These are phyloP conservation scores for Termitomyces sp. DNA, from an alignment of 768 basidiomycete genomes.

Conservation along the genomic window DNA sequence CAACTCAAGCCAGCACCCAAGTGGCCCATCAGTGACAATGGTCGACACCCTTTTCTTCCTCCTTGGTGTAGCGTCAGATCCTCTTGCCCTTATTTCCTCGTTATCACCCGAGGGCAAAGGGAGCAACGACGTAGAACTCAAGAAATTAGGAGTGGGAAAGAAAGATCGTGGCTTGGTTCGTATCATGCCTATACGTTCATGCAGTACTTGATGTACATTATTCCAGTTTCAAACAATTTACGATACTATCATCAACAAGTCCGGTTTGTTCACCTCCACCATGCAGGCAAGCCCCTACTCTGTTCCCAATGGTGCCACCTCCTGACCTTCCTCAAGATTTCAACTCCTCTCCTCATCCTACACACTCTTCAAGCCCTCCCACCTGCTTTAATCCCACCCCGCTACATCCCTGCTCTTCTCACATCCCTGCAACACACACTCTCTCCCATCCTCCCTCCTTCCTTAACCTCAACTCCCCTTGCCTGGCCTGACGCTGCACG, in stretches of 20 bases:
- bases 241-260: conserved; percentile 30
- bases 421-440: conserved; percentile 25
- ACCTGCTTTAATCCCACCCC: conserved; percentile 33
- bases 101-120: conserved; percentile 6
- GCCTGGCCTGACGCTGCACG: conserved; percentile 24
- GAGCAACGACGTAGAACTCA: conserved; percentile 40
- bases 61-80: conserved; percentile 38
- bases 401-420: conserved; percentile 32
- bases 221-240: conserved; percentile 33
- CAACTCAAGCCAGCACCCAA: conserved; percentile 6
- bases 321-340: conserved; percentile 33
- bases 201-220: background rate
- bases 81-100: conserved; percentile 39
- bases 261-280: conserved; percentile 29
- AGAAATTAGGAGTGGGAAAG: conserved; percentile 49
- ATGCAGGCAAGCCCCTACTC: conserved; percentile 27
- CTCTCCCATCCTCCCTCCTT: conserved; percentile 31
- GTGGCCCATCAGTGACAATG: conserved; percentile 29
- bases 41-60: conserved; percentile 42
- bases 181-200: background rate
- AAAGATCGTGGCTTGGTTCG: conserved; percentile 56
- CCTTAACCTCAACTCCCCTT: conserved; percentile 32
- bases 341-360: conserved; percentile 51
- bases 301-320: background rate
- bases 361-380: conserved; percentile 48